Evolutionary conservation across 2,329 filamentous ascomycete genomes (phyloP).

Genomic region (Amesomyces nigricolor): DNA sequence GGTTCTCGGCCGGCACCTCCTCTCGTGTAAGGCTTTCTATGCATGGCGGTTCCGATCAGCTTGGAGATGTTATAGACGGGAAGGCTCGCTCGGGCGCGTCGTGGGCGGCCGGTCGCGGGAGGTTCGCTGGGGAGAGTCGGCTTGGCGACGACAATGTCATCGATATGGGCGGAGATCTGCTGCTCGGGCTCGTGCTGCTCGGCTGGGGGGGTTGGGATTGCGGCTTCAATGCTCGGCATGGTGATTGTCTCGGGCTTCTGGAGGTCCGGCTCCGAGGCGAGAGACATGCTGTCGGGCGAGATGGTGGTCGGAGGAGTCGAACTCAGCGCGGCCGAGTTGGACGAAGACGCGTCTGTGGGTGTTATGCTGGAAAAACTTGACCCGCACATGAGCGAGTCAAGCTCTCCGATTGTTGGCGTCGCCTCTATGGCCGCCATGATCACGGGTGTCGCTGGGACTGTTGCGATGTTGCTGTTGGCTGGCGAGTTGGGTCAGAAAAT

Average conservation of each 20-base stretch:
- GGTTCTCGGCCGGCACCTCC: constrained; percentile 43
- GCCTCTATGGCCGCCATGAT: constrained; percentile 21
- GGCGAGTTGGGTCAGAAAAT: not conserved
- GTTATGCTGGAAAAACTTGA: constrained; percentile 28
- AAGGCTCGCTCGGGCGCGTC: constrained; percentile 49
- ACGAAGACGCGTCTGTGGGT: constrained; percentile 28
- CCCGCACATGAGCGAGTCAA: constrained; percentile 23
- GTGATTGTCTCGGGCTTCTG: constrained; percentile 24
- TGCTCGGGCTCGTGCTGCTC: constrained; percentile 17
- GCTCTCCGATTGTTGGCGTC: constrained; percentile 19
- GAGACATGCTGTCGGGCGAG: constrained; percentile 31
- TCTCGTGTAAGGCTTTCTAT: constrained; percentile 51
- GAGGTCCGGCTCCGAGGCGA: constrained; percentile 28
- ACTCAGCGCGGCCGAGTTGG: constrained; percentile 28
- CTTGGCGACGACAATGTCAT: constrained; percentile 25
- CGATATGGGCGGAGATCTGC: constrained; percentile 16
- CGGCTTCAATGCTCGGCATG: constrained; percentile 19
- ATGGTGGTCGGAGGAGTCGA: constrained; percentile 32
- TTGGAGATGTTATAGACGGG: constrained; percentile 63
- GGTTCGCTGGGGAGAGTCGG: constrained; percentile 11
- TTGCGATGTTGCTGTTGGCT: not conserved
- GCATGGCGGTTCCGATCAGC: constrained; percentile 55
- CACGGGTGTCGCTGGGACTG: not conserved
- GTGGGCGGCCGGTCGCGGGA: constrained; percentile 41
- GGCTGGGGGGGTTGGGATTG: constrained; percentile 10